These are phyloP conservation scores for Vicia faba DNA, from an alignment of 306 rosid genomes.

Conservation along the genomic window DNA sequence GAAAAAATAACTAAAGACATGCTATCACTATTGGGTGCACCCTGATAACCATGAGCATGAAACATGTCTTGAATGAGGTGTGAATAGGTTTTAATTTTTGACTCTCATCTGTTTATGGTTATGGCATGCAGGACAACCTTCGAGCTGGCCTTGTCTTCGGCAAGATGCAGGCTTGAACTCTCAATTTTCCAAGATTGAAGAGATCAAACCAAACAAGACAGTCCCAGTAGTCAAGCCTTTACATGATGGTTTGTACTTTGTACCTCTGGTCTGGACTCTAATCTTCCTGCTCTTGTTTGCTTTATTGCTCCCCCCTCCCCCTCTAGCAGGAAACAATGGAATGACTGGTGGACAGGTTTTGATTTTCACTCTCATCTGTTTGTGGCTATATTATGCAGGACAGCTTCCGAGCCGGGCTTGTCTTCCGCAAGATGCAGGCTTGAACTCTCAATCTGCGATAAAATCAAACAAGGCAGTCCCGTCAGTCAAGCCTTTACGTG, in stretches of 20 bases:
- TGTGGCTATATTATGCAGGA: conserved; percentile 53
- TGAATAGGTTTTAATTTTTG: conserved; percentile 28
- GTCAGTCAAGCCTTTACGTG: conserved; percentile 58
- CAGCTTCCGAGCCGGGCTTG: conserved; percentile 35
- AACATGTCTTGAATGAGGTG: conserved; percentile 11
- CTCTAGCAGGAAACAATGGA: neutral
- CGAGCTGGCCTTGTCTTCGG: conserved; percentile 32
- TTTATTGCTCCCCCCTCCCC: neutral
- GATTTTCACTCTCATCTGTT: conserved; percentile 25
- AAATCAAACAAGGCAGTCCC: conserved; percentile 41
- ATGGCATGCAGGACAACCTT: conserved; percentile 51
- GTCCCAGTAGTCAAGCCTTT: conserved; percentile 51
- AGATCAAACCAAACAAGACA: conserved; percentile 43
- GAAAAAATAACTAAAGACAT: neutral
- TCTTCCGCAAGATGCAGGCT: conserved; percentile 46
- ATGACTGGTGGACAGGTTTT: neutral
- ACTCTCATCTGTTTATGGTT: conserved; percentile 40
- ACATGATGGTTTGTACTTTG: conserved; percentile 58
- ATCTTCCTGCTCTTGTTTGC: conserved; percentile 23
- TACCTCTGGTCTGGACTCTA: conserved; percentile 16
- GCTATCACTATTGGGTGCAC: conserved; percentile 8
- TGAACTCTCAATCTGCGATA: conserved; percentile 42
- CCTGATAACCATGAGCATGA: conserved; percentile 4
- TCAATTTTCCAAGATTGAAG: conserved; percentile 37
- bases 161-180: conserved; percentile 46